Conservation (phyloP, 1,284 basidiomycete genomes). For the Wallemia hederae region DNA sequence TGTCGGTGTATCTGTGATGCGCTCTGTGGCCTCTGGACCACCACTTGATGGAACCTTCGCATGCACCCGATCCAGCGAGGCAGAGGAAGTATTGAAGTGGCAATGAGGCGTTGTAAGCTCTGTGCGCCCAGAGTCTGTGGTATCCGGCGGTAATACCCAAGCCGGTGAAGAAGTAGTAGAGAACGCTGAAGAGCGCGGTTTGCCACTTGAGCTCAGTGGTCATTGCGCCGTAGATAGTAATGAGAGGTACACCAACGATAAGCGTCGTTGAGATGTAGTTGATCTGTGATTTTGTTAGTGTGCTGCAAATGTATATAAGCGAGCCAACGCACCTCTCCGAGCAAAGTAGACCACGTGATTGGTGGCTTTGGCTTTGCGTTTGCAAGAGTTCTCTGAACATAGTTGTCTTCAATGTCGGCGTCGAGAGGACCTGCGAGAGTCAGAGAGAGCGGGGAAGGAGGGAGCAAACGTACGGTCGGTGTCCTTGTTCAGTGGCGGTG, state of each 20-base stretch:
- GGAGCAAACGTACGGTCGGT: not conserved
- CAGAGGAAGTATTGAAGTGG: conserved; percentile 52
- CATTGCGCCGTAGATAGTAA: conserved; percentile 36
- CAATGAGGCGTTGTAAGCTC: conserved; percentile 58
- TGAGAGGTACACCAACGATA: conserved; percentile 36
- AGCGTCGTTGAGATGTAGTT: conserved; percentile 46
- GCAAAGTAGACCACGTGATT: not conserved
- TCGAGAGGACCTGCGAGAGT: conserved; percentile 23
- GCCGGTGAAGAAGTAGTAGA: conserved; percentile 64
- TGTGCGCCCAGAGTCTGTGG: conserved; percentile 76
- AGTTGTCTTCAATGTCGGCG: conserved; percentile 55
- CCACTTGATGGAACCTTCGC: conserved; percentile 76
- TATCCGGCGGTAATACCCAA: conserved; percentile 43
- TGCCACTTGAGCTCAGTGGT: conserved; percentile 31
- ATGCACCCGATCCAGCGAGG: conserved; percentile 49
- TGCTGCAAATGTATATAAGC: conserved; percentile 42
- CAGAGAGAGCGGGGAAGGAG: not conserved
- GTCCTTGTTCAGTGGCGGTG: not conserved
- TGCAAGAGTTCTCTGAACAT: conserved; percentile 54
- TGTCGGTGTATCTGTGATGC: conserved; percentile 83
- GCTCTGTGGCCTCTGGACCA: conserved; percentile 83
- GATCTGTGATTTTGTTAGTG: conserved; percentile 33
- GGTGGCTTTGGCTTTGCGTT: conserved; percentile 22
- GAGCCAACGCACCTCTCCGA: not conserved
- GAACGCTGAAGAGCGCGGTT: conserved; percentile 36